Evolutionary conservation across 768 basidiomycete species (phyloP).

Genomic region (Kockovaella imperatae): DNA sequence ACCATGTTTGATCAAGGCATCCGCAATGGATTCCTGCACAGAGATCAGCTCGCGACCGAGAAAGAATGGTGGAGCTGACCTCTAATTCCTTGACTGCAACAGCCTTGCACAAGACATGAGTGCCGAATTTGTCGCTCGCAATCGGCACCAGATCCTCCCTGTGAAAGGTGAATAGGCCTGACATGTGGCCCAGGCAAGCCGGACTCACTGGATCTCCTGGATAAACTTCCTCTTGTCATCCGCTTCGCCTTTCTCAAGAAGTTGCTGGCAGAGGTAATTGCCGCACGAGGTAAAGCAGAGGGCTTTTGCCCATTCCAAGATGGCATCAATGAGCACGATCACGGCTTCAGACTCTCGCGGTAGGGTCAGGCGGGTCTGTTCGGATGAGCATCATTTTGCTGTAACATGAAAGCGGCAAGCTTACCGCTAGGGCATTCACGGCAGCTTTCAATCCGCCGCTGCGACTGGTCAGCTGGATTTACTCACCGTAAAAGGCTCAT

Average conservation of each 20-base stretch:
- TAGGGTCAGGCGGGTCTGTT: slow-evolving; percentile 17
- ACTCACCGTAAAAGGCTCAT: neutral
- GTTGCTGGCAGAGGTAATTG: slow-evolving; percentile 42
- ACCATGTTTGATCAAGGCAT: slow-evolving; percentile 30
- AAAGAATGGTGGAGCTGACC: slow-evolving; percentile 8
- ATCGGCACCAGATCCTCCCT: slow-evolving; percentile 36
- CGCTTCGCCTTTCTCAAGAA: slow-evolving; percentile 29
- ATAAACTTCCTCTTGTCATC: slow-evolving; percentile 30
- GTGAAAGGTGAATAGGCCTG: neutral
- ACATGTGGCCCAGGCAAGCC: neutral
- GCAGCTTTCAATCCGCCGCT: slow-evolving; percentile 28
- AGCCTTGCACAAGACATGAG: slow-evolving; percentile 41
- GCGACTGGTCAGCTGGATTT: neutral
- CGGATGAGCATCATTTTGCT: neutral
- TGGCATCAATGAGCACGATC: slow-evolving; percentile 14
- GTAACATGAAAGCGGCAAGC: neutral
- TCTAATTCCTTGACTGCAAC: slow-evolving; percentile 32
- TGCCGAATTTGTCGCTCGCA: slow-evolving; percentile 40
- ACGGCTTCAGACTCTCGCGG: slow-evolving; percentile 6
- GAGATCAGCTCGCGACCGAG: neutral
- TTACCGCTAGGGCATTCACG: slow-evolving; percentile 29
- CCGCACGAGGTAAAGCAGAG: slow-evolving; percentile 36
- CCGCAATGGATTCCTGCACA: slow-evolving; percentile 24
- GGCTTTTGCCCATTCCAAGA: slow-evolving; percentile 24
- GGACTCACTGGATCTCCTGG: slow-evolving; percentile 29